These are phyloP conservation scores for Mediolabrus comicus DNA, from an alignment of 108 stramenopile genomes.

Conservation along the genomic window DNA sequence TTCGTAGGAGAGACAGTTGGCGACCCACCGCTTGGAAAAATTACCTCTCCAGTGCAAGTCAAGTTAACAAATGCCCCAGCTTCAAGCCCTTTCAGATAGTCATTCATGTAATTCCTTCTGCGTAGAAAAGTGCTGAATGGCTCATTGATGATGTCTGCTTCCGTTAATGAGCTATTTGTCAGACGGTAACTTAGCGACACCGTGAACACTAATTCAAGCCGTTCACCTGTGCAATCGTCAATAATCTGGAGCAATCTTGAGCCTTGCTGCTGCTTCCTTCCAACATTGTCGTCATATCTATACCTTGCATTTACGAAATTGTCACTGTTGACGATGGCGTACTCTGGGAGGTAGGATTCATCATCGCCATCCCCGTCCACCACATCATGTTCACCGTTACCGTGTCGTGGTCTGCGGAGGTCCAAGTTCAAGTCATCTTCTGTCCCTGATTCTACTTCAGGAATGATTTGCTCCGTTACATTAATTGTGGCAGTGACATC, in stretches of 20 bases:
- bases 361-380: neutral
- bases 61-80: slow-evolving; percentile 18
- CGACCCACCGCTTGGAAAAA: neutral
- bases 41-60: slow-evolving; percentile 3
- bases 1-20: neutral
- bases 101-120: slow-evolving; percentile 17
- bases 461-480: slow-evolving; percentile 6
- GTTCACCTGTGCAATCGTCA: neutral
- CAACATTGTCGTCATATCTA: neutral
- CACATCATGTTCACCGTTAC: neutral
- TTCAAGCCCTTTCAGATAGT: neutral
- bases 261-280: neutral
- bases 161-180: neutral
- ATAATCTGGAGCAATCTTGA: neutral
- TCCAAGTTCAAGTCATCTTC: neutral
- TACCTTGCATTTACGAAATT: neutral
- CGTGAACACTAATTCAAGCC: neutral
- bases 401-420: neutral
- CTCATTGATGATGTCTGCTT: neutral
- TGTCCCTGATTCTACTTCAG: neutral
- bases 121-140: slow-evolving; percentile 17
- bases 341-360: neutral
- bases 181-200: slow-evolving; percentile 4
- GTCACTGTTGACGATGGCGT: neutral
- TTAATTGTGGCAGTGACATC: slow-evolving; percentile 10